These are phyloP conservation scores for Botrytis tulipae DNA, from an alignment of 2,329 filamentous ascomycete genomes.

Conservation along the genomic window DNA sequence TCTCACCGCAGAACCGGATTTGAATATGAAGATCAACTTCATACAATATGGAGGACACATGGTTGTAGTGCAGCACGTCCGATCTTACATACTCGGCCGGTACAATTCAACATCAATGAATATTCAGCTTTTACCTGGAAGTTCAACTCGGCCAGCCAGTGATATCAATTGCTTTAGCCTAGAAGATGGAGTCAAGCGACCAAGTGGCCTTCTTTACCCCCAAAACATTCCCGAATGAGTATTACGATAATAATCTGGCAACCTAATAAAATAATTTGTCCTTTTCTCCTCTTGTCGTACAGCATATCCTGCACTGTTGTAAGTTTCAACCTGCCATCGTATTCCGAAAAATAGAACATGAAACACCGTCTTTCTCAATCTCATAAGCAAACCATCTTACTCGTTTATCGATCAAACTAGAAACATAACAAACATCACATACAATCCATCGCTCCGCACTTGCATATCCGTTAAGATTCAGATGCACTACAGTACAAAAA, in stretches of 20 bases:
- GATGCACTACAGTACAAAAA: not conserved
- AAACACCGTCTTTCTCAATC: not conserved
- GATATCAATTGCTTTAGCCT: conserved; percentile 15
- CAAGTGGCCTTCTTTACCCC: conserved; percentile 10
- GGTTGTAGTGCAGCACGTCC: conserved; percentile 4
- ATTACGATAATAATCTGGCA: not conserved
- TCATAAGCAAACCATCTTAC: conserved; percentile 6
- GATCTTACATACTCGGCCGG: conserved; percentile 12
- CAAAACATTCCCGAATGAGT: not conserved
- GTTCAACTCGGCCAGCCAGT: conserved; percentile 3
- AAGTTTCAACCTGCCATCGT: not conserved
- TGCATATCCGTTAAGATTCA: conserved; percentile 5
- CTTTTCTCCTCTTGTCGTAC: not conserved
- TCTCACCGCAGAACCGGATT: not conserved
- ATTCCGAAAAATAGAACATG: not conserved
- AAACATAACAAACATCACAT: conserved; percentile 1
- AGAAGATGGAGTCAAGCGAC: conserved; percentile 2
- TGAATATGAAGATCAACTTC: conserved; percentile 1
- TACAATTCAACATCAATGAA: conserved; percentile 1
- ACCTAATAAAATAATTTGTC: not conserved
- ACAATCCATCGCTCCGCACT: not conserved
- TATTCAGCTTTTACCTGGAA: conserved; percentile 11
- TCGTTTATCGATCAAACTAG: not conserved
- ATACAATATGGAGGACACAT: not conserved
- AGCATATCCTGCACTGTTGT: not conserved